Evolutionary conservation across 2,329 filamentous ascomycete genomes (phyloP).

Genomic region (Tolypocladium endophyticum): DNA sequence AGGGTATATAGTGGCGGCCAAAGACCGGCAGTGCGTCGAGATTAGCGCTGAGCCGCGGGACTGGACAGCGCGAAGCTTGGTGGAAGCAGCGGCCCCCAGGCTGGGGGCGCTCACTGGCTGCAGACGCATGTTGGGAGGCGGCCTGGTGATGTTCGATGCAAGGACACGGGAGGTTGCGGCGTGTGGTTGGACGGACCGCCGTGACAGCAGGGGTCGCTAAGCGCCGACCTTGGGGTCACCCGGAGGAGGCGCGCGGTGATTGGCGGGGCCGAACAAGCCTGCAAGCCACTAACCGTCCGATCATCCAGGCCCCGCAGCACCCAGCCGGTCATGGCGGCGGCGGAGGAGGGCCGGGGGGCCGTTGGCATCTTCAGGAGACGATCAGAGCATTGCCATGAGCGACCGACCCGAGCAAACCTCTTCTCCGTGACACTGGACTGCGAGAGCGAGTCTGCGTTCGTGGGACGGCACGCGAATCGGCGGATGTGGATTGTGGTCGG

Average conservation of each 20-base stretch:
- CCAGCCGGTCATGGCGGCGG: no score
- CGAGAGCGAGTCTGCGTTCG: neutral
- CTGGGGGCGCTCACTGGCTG: neutral
- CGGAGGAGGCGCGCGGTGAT: constrained; percentile 9
- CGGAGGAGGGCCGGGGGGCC: neutral
- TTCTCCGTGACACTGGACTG: neutral
- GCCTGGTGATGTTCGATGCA: constrained; percentile 4
- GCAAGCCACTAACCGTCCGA: neutral
- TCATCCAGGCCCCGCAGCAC: neutral
- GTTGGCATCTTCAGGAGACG: neutral
- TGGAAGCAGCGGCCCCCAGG: neutral
- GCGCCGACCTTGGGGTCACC: constrained; percentile 18
- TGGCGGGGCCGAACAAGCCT: constrained; percentile 6
- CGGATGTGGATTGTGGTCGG: neutral
- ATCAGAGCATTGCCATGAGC: neutral
- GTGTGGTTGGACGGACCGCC: constrained; percentile 29
- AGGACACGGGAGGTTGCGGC: constrained; percentile 2
- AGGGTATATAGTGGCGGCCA: constrained; percentile 50
- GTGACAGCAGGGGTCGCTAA: constrained; percentile 25
- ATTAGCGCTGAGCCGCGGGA: constrained; percentile 8
- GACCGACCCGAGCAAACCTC: neutral
- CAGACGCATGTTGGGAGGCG: constrained; percentile 2
- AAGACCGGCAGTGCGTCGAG: constrained; percentile 32
- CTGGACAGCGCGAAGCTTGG: constrained; percentile 1
- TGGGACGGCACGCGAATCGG: neutral